Conservation (phyloP, 1,284 basidiomycete genomes). For the Ceratobasidium sp. region DNA sequence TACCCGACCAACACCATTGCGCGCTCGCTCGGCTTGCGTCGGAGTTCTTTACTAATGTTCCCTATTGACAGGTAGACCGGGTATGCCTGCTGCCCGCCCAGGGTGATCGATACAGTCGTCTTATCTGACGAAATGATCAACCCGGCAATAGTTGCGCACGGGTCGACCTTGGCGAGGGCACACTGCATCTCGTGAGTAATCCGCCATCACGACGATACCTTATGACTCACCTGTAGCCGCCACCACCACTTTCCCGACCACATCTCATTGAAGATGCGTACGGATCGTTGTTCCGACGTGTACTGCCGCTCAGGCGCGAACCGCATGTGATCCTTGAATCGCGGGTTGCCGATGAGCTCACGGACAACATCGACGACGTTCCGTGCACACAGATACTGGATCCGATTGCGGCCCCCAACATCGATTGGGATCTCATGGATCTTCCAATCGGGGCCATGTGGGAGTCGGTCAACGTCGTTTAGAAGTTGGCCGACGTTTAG, state of each 20-base stretch:
- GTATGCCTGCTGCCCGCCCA: slow-evolving; percentile 21
- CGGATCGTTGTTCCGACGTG: no score
- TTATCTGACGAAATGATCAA: slow-evolving; percentile 15
- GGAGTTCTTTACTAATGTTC: slow-evolving; percentile 25
- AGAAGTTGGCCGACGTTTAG: background rate
- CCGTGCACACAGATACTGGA: no score
- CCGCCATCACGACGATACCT: no score
- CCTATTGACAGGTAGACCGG: slow-evolving; percentile 22
- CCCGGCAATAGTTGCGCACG: slow-evolving; percentile 4
- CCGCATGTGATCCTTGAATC: slow-evolving; percentile 1
- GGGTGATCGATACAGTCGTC: slow-evolving; percentile 4
- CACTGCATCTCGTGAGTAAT: no score
- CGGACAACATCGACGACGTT: background rate
- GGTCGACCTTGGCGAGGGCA: no score
- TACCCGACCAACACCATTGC: slow-evolving; percentile 35
- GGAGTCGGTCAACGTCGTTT: background rate
- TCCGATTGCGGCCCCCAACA: no score
- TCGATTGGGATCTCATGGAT: background rate
- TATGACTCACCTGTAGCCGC: slow-evolving; percentile 33
- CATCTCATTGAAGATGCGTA: background rate
- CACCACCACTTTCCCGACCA: slow-evolving; percentile 36
- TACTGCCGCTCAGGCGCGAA: slow-evolving; percentile 18
- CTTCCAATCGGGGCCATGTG: slow-evolving; percentile 2
- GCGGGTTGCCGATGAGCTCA: slow-evolving; percentile 42
- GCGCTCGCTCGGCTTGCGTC: slow-evolving; percentile 18